Evolutionary conservation across 352 stramenopile genomes (phyloP).

Genomic region (Globisporangium spinosum): DNA sequence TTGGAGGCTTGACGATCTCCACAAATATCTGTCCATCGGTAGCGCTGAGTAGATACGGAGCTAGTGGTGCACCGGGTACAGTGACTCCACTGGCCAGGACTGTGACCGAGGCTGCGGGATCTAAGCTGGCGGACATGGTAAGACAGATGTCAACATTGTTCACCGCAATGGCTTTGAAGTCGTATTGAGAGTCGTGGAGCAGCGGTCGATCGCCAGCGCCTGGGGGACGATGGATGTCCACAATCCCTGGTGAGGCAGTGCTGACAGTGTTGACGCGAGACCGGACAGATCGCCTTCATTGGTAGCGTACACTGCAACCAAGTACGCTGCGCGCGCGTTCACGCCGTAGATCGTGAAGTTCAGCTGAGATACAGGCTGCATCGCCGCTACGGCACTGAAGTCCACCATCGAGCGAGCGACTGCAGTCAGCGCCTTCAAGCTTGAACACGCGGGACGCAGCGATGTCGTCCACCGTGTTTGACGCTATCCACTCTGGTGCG

Average conservation of each 20-base stretch:
- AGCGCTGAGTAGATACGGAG: slow-evolving; percentile 43
- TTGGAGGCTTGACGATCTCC: slow-evolving; percentile 38
- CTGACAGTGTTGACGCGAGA: slow-evolving; percentile 24
- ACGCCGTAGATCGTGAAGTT: slow-evolving; percentile 12
- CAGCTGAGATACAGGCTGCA: not conserved
- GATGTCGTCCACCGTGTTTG: slow-evolving; percentile 10
- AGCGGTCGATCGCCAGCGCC: slow-evolving; percentile 23
- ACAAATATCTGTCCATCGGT: slow-evolving; percentile 46
- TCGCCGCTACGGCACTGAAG: not conserved
- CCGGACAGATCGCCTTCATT: not conserved
- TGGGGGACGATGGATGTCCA: slow-evolving; percentile 37
- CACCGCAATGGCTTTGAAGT: slow-evolving; percentile 50
- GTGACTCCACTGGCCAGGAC: slow-evolving; percentile 27
- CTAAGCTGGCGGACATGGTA: slow-evolving; percentile 17
- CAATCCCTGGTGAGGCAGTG: slow-evolving; percentile 12
- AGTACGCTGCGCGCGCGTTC: slow-evolving; percentile 6
- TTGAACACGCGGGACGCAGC: slow-evolving; percentile 6
- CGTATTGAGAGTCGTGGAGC: slow-evolving; percentile 32
- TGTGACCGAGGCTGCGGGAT: slow-evolving; percentile 15
- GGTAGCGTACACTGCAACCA: slow-evolving; percentile 5
- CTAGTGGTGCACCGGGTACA: slow-evolving; percentile 34
- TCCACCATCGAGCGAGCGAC: slow-evolving; percentile 11
- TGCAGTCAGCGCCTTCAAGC: not conserved
- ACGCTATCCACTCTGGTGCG: slow-evolving; percentile 2
- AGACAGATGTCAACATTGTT: slow-evolving; percentile 48